Conservation (phyloP, 2,329 filamentous ascomycete species). For the Verruconis gallopava region DNA sequence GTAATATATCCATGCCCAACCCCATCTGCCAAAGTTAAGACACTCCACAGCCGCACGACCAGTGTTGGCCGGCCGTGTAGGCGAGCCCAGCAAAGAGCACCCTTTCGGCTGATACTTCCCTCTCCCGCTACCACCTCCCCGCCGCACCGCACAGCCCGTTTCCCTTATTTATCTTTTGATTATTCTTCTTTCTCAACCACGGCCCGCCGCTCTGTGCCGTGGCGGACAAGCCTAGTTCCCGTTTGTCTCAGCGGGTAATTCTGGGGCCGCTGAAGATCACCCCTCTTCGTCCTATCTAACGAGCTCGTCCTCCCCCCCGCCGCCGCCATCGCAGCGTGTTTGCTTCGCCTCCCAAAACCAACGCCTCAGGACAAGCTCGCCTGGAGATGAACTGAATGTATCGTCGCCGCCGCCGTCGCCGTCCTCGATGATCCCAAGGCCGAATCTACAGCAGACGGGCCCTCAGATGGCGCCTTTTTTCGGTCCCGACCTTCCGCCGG, state of each 20-base stretch:
- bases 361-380: too few relatives aligned
- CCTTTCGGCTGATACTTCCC: too few relatives aligned
- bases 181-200: too few relatives aligned
- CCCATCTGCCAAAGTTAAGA: background rate
- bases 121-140: too few relatives aligned
- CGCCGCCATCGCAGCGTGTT: too few relatives aligned
- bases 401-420: too few relatives aligned
- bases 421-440: conserved; percentile 2
- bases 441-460: conserved; percentile 1
- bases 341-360: too few relatives aligned
- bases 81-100: too few relatives aligned
- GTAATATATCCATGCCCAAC: background rate
- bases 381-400: background rate
- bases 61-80: background rate
- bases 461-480: conserved; percentile 4
- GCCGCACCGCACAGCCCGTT: too few relatives aligned
- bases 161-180: too few relatives aligned
- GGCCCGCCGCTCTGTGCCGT: too few relatives aligned
- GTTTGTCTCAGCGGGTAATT: conserved; percentile 7
- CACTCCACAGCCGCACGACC: background rate
- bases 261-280: conserved; percentile 6
- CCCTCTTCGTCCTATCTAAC: conserved; percentile 2
- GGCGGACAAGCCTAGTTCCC: conserved; percentile 2
- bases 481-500: conserved; percentile 3
- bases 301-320: background rate